Evolutionary conservation across 805 yeast genomes (phyloP), one percentile per base, ranked within the genome.

Genomic region (Metschnikowia corniflorae): DNA sequence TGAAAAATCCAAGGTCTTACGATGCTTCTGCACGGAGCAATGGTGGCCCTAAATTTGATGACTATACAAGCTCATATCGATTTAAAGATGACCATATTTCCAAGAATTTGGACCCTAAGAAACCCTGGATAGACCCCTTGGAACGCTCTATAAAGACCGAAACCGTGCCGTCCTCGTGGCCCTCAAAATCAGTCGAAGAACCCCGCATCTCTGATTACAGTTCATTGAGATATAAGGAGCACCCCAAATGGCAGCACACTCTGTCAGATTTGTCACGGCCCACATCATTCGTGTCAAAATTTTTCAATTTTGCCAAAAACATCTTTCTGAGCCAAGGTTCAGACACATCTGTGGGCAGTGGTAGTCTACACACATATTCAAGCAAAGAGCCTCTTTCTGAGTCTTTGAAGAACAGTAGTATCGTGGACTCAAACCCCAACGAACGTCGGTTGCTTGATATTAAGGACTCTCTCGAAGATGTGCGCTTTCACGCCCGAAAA

Each of bases 391-490:
- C 16, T 12, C 9, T 13, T 3, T 12, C n/a, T 7, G 15, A 13
- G 26, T 15, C 26, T 7, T 12, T 24, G 3, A 24, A 24, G 15
- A 9, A 9, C 26, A 24, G 15, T 8, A 10, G 24, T n/a, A 10
- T 21, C 12, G 4, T 21, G 12, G 24, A 21, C 24, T n/a, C n/a
- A n/a, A n/a, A n/a, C n/a, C 17, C 30, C 9, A 13, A 17, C 18
- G 30, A 25, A 5, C 33, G 30, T 8, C 23, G 24, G 15, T 10
- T 29, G 13, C 25, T 25, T 5, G 33, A 18, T 13, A 5, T 35
- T 6, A 30, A 14, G 17, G 29, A 36, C 10, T 26, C 40, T 7
- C 26, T 31, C n/a, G 35, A 26, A 13, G 35, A 26, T 10, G 22
- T 26, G 6, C 35, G 35, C 9, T n/a, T 15, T 10, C 35, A 36